Base-by-base conservation (phyloP, 1,284 basidiomycete genomes). In the Ceratobasidium sp. region DNA sequence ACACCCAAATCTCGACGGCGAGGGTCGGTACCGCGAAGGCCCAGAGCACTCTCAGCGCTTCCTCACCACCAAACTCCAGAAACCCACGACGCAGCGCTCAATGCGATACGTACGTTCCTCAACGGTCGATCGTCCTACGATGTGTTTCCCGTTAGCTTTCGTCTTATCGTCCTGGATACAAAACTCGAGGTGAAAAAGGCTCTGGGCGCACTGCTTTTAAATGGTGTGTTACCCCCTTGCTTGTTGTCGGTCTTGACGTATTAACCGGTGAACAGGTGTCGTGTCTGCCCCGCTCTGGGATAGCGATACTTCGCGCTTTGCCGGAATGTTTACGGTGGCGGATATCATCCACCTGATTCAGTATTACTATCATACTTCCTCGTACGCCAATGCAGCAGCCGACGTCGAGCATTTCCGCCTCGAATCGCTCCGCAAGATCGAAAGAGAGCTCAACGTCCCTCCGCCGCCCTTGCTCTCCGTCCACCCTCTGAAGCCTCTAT, bases 201-300 rank as follows among this genome's bases (percentile, higher is more conserved):
- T 12, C 85, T 98, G 20, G 93, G 95, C 81, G 97, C 95, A 81
- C 91, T 98, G 78, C 87, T 97, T 40, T 89, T 93, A 77, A 97
- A 97, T 84, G 95, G 96, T 95, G 64, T 76, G 88, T 84, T 78
- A 61, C 48, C 42, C 23, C 33, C 4, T 33, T 33, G 33, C 33
- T 15, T 28, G n/a, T 68, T 62, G 56, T 38, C 54, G 23, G 42
- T 4, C 46, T 23, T 62, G 52, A 61, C 38, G 23, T 15, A 67
- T 46, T 73, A 52, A 67, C 62, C 33, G 33, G 78, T 68, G 26
- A 26, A 56, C 82, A 97, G 96, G 96, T 80, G 96, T 99, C 77
- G 97, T 99, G 5, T 99, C 97, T 4, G 98, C 98, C 3, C 97
- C 98, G 3, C 87, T 99, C n/a, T 99, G 97, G 95, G 96, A 97